These are phyloP conservation scores for Fusarium irregulare DNA, from an alignment of 2,329 filamentous ascomycete genomes.

Conservation along the genomic window DNA sequence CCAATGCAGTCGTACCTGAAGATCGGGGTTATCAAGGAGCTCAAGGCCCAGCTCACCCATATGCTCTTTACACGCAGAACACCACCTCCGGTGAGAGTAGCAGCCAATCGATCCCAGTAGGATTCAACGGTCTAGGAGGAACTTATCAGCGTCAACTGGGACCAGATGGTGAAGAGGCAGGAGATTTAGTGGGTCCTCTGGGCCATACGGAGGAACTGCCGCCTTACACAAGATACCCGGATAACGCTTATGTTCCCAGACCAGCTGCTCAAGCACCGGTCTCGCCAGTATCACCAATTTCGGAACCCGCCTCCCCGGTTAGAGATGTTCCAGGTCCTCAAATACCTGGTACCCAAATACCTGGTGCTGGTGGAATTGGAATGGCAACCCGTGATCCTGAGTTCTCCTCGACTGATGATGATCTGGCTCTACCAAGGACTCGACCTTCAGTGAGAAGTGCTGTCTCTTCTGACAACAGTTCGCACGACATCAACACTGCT, in stretches of 20 bases:
- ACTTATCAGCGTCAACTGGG: conserved; percentile 79
- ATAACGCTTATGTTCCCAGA: conserved; percentile 67
- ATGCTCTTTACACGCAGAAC: conserved; percentile 86
- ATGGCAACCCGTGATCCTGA: conserved; percentile 71
- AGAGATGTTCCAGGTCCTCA: conserved; percentile 5
- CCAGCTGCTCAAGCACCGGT: conserved; percentile 16
- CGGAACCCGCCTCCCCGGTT: conserved; percentile 21
- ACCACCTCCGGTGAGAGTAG: conserved; percentile 65
- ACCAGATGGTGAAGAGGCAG: conserved; percentile 86
- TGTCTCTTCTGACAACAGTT: conserved; percentile 62
- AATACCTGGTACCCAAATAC: conserved; percentile 46
- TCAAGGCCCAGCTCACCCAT: conserved; percentile 82
- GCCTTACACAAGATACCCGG: conserved; percentile 90
- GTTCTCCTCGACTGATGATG: conserved; percentile 67
- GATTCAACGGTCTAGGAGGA: conserved; percentile 76
- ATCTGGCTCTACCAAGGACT: conserved; percentile 63
- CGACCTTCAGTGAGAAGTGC: conserved; percentile 63
- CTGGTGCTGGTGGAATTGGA: conserved; percentile 71
- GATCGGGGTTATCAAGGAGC: conserved; percentile 66
- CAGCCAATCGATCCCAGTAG: conserved; percentile 69
- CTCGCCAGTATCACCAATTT: conserved; percentile 19
- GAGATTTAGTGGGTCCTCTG: conserved; percentile 86
- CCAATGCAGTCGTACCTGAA: conserved; percentile 55
- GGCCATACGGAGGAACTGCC: conserved; percentile 92
- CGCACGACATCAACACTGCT: conserved; percentile 66